These are phyloP conservation scores for Triticum monococcum DNA, from an alignment of 176 grass and related monocot genomes.

Conservation along the genomic window DNA sequence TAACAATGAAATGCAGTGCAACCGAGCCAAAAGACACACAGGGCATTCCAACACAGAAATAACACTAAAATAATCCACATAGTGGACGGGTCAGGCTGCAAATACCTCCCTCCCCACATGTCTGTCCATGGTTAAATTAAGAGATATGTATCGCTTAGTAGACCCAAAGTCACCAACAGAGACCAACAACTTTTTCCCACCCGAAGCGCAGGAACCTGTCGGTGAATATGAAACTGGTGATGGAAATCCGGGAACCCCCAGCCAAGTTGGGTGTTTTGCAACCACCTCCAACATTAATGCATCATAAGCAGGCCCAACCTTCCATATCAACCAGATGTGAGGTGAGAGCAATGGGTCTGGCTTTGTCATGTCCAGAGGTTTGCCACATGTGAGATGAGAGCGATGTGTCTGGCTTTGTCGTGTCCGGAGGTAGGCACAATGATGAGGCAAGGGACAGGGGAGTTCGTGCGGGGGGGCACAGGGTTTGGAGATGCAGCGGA, in stretches of 20 bases:
- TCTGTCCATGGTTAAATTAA: constrained; percentile 74
- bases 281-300: no score
- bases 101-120: constrained; percentile 78
- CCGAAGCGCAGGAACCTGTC: constrained; percentile 66
- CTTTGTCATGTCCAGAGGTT: background rate
- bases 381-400: constrained; percentile 28
- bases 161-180: constrained; percentile 80
- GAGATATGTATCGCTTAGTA: constrained; percentile 71
- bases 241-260: constrained; percentile 41
- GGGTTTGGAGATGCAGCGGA: background rate
- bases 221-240: constrained; percentile 71
- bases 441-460: background rate
- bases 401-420: background rate
- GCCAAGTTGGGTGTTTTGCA: no score
- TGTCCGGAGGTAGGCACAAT: background rate
- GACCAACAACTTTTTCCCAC: constrained; percentile 74
- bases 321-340: constrained; percentile 58
- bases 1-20: background rate
- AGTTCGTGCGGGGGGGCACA: background rate
- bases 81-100: constrained; percentile 37
- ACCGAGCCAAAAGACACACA: background rate
- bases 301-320: constrained; percentile 69
- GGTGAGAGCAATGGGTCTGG: background rate
- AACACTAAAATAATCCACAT: background rate
- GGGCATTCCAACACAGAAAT: background rate